These are phyloP conservation scores for Davidsoniella australis DNA, from an alignment of 2,329 filamentous ascomycete species.

Conservation along the genomic window DNA sequence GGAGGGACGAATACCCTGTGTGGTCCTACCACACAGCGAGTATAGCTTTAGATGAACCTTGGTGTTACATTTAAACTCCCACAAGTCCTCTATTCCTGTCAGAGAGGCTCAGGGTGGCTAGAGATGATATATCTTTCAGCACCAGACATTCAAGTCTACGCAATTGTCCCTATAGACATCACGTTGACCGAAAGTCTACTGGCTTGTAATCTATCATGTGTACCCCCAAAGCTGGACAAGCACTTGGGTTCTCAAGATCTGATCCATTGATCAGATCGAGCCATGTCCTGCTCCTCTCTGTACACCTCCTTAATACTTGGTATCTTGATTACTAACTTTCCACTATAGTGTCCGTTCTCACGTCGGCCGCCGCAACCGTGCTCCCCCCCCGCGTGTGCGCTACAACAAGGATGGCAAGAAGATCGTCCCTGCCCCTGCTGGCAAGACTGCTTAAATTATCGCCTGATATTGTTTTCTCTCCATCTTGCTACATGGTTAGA, in stretches of 20 bases:
- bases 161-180: background rate
- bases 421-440: slow-evolving; percentile 71
- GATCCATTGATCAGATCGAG: background rate
- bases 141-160: background rate
- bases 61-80: slow-evolving; percentile 29
- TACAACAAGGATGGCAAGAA: slow-evolving; percentile 99
- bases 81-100: slow-evolving; percentile 14
- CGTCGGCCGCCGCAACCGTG: slow-evolving; percentile 95
- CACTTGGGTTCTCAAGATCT: background rate
- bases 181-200: no score
- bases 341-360: slow-evolving; percentile 75
- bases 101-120: background rate
- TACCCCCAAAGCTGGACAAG: slow-evolving; percentile 9
- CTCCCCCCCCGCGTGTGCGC: slow-evolving; percentile 87
- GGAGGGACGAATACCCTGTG: slow-evolving; percentile 41
- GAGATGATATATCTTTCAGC: background rate
- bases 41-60: slow-evolving; percentile 36
- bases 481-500: background rate
- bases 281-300: background rate
- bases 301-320: background rate
- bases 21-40: slow-evolving; percentile 2
- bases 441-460: slow-evolving; percentile 33
- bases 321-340: slow-evolving; percentile 19
- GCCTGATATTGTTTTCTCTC: background rate
- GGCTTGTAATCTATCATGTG: background rate